Base-by-base conservation (phyloP, 352 stramenopile species). In the Hyaloperonospora arabidopsidis region DNA sequence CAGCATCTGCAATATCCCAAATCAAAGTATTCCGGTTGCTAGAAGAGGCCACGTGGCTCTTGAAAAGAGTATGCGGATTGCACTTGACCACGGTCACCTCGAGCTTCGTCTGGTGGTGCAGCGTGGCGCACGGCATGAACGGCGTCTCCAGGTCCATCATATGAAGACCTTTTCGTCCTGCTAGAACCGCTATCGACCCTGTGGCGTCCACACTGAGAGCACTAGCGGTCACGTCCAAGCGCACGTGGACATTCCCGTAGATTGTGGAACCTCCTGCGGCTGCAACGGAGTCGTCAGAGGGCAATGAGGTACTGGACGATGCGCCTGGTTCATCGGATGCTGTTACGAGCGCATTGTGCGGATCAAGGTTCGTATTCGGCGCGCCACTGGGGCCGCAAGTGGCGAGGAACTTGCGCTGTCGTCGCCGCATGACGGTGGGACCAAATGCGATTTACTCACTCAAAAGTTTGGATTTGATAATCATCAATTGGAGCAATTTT, bases 1-100 rank as follows among this genome's bases (percentile, higher is more conserved):
- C 19, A 2, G 48, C 28, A 46, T 62, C 32, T 48, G 55, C 36
- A 38, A 93, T 72, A 54, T 89, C 70, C 83, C 83, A 93, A 32
- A 93, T 77, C 40, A 93, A 72, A 35, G 79, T 88, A 54, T 88
- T 86, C 40, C 83, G 70, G 64, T 91, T 87, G 39, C 79, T 87
- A 35, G 83, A 89, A 13, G 83, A 89, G 5, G 81, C 80, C 22
- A 91, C 79, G 57, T 79, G 67, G 54, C 63, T 70, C 55, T 76
- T 75, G 61, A 78, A 84, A n/a, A 75, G 60, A 29, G 68, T 65
- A 39, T 88, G 77, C 34, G 80, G 83, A 48, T 86, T 88, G 60
- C 82, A 93, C 52, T 85, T 81, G 36, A 87, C 83, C 23, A 91
- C 83, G 2, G 77, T 63, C 43, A 91, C 81, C 39, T 90, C 80